phyloP scores from a whole-genome alignment of 306 rosid species.

The Senna tora region DNA sequence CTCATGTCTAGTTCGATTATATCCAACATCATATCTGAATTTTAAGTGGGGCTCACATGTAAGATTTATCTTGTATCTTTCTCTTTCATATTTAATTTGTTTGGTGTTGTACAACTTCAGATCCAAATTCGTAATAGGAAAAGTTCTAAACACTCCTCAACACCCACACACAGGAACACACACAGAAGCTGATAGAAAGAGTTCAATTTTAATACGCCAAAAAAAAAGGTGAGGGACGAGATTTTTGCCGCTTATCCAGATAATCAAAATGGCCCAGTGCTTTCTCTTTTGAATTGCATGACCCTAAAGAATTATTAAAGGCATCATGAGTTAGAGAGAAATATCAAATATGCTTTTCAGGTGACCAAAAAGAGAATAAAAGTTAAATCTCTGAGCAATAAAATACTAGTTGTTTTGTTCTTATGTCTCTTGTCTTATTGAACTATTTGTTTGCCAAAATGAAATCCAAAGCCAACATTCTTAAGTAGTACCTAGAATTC shows the following conservation, averaged over 20 bases:
- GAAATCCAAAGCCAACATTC: constrained; percentile 31
- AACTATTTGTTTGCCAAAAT: constrained; percentile 16
- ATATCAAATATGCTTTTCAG: constrained; percentile 52
- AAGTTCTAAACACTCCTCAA: constrained; percentile 5
- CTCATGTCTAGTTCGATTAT: no score
- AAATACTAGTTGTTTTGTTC: constrained; percentile 14
- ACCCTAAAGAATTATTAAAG: constrained; percentile 35
- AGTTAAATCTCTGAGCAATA: constrained; percentile 34
- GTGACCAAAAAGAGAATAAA: constrained; percentile 33
- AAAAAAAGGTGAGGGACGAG: neutral
- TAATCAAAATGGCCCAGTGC: constrained; percentile 30
- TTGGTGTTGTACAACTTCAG: no score
- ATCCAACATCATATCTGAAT: no score
- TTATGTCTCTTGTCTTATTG: constrained; percentile 38
- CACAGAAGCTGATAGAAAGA: no score
- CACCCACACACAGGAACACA: neutral
- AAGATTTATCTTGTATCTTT: no score
- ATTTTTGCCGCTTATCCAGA: constrained; percentile 30
- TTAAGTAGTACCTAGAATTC: constrained; percentile 27
- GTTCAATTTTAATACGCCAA: constrained; percentile 18
- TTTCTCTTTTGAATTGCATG: constrained; percentile 10
- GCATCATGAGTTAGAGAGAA: constrained; percentile 44
- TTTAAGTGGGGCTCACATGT: no score
- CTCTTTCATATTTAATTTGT: no score
- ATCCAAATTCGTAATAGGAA: no score